Base-by-base conservation (phyloP, 306 rosid genomes). In the Acacia acuminata region DNA sequence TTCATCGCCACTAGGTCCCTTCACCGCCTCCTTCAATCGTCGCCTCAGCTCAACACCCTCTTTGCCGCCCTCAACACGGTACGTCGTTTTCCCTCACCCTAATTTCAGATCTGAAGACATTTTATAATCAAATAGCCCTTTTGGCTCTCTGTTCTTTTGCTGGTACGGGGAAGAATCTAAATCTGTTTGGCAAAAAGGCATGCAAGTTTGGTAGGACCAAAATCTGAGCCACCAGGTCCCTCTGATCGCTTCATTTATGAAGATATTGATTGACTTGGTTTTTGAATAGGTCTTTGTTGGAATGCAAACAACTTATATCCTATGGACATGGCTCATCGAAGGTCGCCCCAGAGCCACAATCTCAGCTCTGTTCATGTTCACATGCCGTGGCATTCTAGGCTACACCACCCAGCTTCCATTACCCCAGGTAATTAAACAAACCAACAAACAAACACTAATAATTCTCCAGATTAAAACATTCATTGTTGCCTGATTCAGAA, bases 371-470 rank as follows among this genome's bases (percentile, higher is more conserved):
- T 96, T 96, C 91, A 96, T 93, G 96, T 96, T 96, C 90, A 96
- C 99, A 0, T 96, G 96, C 81, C 93, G 99, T 60, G 99, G 99
- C 43, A 89, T 96, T 77, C 89, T 93, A 7, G 99, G 99, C 2
- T 96, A 90, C 71, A 88, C 99, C 55, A 96, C 99, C 2, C 99
- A 96, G 87, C 92, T 96, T 20, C 99, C 99, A 1, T 84, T 96
- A 71, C 99, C 99, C 58, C 92, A 92, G 98, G 98, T 94, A 22
- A 47, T 38, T 38, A n/a, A 40, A 20, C 17, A 50, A 50, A n/a
- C 17, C 19, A 48, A 4, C 13, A 24, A 50, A n/a, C 17, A 32
- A 48, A 4, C 13, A 24, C 3, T 10, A 5, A 22, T 58, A n/a
- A 58, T 8, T 58, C 17, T 61, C 67, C 67, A 24, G 67, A 11